Evolutionary conservation across 306 rosid genomes (phyloP).

Genomic region (Fragaria ananassa): DNA sequence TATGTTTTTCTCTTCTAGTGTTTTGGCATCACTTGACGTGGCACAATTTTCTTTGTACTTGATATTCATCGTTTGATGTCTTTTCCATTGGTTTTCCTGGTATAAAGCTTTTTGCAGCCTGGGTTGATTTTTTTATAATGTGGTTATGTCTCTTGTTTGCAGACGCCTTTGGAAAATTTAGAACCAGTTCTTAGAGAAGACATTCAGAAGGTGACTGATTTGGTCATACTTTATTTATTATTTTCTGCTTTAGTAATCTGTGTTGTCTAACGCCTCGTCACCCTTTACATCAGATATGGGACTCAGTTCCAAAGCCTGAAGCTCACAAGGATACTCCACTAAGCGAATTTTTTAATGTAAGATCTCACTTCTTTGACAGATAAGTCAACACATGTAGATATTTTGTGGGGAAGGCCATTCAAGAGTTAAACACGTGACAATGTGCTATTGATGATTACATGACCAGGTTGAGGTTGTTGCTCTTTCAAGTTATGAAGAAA

Average conservation of each 20-base stretch:
- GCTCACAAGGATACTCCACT: slow-evolving; percentile 88
- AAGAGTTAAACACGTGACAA: not conserved
- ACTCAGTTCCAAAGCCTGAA: slow-evolving; percentile 92
- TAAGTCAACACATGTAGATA: not conserved
- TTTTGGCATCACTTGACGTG: not conserved
- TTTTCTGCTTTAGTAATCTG: slow-evolving; percentile 9
- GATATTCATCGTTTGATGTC: not conserved
- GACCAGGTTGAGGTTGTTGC: slow-evolving; percentile 95
- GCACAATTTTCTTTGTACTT: slow-evolving; percentile 1
- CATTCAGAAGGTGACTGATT: slow-evolving; percentile 74
- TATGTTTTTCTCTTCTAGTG: slow-evolving; percentile 33
- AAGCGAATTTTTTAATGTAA: slow-evolving; percentile 90
- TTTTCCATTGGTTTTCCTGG: slow-evolving; percentile 10
- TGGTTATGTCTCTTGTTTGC: slow-evolving; percentile 27
- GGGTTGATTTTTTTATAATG: slow-evolving; percentile 21
- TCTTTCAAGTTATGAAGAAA: slow-evolving; percentile 95
- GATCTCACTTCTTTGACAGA: slow-evolving; percentile 22
- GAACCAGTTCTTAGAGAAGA: slow-evolving; percentile 98
- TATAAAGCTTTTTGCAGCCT: slow-evolving; percentile 7
- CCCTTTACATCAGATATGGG: slow-evolving; percentile 76
- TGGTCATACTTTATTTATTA: slow-evolving; percentile 10
- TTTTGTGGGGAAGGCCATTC: not conserved
- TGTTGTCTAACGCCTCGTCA: not conserved
- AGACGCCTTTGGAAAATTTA: slow-evolving; percentile 97
- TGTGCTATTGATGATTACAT: slow-evolving; percentile 37